Evolutionary conservation across 2,329 filamentous ascomycete species (phyloP).

Genomic region (Alternaria novae-zelandiae): DNA sequence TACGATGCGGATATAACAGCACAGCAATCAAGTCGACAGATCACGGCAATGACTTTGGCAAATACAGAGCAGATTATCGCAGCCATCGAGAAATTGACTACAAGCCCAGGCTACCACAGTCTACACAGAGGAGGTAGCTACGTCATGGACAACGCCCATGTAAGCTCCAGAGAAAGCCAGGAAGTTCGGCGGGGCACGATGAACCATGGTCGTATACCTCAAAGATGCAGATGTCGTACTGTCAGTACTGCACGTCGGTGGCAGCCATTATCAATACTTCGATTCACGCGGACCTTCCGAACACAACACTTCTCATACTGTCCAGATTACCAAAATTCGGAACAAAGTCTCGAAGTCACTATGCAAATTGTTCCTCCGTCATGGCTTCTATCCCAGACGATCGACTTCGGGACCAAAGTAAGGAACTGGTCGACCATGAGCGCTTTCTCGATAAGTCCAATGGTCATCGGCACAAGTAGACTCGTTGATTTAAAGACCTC

Average conservation of each 20-base stretch:
- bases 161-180: too few relatives aligned
- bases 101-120: background rate
- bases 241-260: background rate
- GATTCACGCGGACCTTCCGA: background rate
- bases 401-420: background rate
- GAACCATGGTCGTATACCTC: background rate
- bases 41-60: accelerated
- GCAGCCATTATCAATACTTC: background rate
- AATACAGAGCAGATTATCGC: background rate
- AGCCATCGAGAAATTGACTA: background rate
- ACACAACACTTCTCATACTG: background rate
- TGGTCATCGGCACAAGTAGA: background rate
- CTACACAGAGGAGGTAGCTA: too few relatives aligned
- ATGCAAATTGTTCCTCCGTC: background rate
- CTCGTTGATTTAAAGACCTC: background rate
- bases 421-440: background rate
- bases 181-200: accelerated
- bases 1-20: background rate
- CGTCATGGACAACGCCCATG: too few relatives aligned
- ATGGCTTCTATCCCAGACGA: background rate
- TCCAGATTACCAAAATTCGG: background rate
- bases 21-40: accelerated
- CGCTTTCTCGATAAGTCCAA: background rate
- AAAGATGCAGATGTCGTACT: background rate
- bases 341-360: background rate